A percentile compares a stretch with the other conserved stretches of the same genome.
These are phyloP conservation scores for Hygrophorus pudorinus DNA, from an alignment of 768 basidiomycete species.

Conservation along the genomic window DNA sequence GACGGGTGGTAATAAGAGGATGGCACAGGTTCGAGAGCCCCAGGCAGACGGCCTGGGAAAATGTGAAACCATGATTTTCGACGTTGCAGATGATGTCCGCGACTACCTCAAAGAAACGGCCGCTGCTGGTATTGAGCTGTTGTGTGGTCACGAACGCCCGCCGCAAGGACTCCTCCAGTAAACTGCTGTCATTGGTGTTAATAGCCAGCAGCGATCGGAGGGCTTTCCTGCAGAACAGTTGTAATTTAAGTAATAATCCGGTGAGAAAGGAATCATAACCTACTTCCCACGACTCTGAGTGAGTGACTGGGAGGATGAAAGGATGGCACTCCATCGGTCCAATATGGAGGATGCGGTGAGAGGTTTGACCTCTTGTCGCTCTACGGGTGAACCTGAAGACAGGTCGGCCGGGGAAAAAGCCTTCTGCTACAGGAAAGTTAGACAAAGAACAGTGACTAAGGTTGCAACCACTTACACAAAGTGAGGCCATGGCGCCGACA, in stretches of 20 bases:
- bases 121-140: constrained; percentile 43
- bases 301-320: constrained; percentile 45
- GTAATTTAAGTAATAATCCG: constrained; percentile 7
- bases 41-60: constrained; percentile 66
- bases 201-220: constrained; percentile 57
- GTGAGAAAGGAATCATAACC: constrained; percentile 17
- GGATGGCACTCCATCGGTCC: constrained; percentile 60
- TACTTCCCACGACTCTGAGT: constrained; percentile 57
- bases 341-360: constrained; percentile 43
- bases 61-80: constrained; percentile 51
- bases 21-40: constrained; percentile 83
- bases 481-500: constrained; percentile 76
- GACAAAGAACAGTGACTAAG: not conserved
- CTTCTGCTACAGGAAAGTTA: constrained; percentile 44
- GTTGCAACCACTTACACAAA: constrained; percentile 55
- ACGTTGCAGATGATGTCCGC: constrained; percentile 54
- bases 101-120: constrained; percentile 71
- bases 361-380: constrained; percentile 43
- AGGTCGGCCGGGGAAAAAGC: constrained; percentile 62
- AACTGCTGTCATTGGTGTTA: constrained; percentile 39
- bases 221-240: constrained; percentile 50
- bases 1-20: constrained; percentile 49
- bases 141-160: constrained; percentile 57
- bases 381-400: constrained; percentile 53
- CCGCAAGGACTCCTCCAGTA: constrained; percentile 57